Evolutionary conservation across 805 yeast genomes (phyloP), one percentile per base, ranked within the genome.

Genomic region (Metschnikowia kofuensis): DNA sequence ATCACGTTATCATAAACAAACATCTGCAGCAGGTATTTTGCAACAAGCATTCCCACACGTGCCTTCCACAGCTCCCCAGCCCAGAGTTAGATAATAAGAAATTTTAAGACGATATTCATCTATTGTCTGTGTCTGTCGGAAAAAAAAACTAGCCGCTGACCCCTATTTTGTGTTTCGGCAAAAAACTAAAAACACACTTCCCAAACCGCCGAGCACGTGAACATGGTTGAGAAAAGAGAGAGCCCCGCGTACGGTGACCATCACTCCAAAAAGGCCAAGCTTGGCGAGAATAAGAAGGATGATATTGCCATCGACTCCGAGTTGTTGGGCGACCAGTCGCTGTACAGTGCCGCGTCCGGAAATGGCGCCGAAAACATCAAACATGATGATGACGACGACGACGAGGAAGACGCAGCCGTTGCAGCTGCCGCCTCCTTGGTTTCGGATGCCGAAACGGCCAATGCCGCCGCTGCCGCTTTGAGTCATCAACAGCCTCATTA

Each of bases 251-350:
- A 55, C 51, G 55, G 44, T 35, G 52, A 49, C 31, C 51, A 47
- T 16, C 51, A 47, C 30, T 16, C 48, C 44, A 56, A 56, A 40
- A 56, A 54, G 35, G 37, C 45, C 26, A 55, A 55, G 42, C 50
- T 45, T 27, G 57, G 47, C 46, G 54, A 49, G 26, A 38, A 31
- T 21, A 56, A 57, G 37, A 54, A 56, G 32, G 57, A 57, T 6
- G 61, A 57, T 43, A 56, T 65, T 38, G 74, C 72, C 45, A 74
- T 72, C 46, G 77, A 72, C 57, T 67, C 74, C 34, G 77, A 71
- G 53, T 64, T 74, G 52, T 66, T 74, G 53, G 72, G 69, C 38
- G 76, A 73, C 53, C 75, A 71, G 47, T 64, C 67, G 38, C 65
- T 67, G 37, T 67, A 66, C 55, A 54, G 41, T 26, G 43, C 35